Evolutionary conservation across 805 yeast species (phyloP), one percentile per base, ranked within the genome.

Genomic region (Kluyveromyces siamensis): DNA sequence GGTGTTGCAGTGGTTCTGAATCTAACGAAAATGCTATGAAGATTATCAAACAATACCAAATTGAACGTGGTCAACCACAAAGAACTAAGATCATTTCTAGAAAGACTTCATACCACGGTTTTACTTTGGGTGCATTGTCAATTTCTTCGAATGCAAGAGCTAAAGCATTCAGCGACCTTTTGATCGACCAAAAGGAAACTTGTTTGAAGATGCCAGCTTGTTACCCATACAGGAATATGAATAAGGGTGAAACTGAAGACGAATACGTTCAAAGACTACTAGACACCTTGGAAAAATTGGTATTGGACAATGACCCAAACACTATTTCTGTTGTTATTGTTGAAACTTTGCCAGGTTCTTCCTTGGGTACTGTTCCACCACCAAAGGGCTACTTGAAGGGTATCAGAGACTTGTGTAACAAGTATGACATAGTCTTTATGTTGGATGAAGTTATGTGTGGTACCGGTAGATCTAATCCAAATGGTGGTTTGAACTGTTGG

Each of bases 1-100:
- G 83, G 65, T 72, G 77, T 49, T 76, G 80, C 53, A 76, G 83
- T 8, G 88, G 88, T n/a, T 71, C 84, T 27, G 87, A 81, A 62
- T 78, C 84, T 35, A 81, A 79, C 59, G 87, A 81, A 60, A 82
- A 80, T 40, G 83, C 84, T 6, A 56, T 81, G 59, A 81, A 80
- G 63, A 76, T 81, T 51, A 76, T 79, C 27, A 66, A 68, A 54
- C 78, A 74, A 57, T 74, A 74, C 55, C 70, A 65, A 52, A 55
- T 68, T 44, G 79, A 74, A 57, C 68, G 61, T 21, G 73, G 74
- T 36, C 72, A 71, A 49, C 60, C 68, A 8, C 61, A 66, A 40
- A 71, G 76, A 56, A 55, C 57, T 52, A 70, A 72, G 49, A 66
- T 70, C 47, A 73, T 75, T 47, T 63, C 74, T 11, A 68, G 79